phyloP scores from a whole-genome alignment of 23 red algal species.

The Gracilaria caudata region DNA sequence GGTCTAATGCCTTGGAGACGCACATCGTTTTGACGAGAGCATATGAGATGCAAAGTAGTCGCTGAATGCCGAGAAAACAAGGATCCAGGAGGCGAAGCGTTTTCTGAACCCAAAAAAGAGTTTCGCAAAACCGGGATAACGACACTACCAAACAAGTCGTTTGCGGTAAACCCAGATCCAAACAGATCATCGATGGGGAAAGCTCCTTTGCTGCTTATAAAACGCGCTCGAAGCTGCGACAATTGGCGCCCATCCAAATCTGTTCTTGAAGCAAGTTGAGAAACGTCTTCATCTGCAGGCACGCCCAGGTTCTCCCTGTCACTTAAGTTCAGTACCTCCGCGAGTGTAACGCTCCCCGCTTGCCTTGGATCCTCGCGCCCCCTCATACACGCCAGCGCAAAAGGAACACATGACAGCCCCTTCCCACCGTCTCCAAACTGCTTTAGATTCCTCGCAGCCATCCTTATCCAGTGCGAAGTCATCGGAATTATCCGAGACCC shows the following conservation, averaged over 20 bases:
- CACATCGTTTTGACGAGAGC: conserved; percentile 7
- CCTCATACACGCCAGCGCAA: conserved; percentile 49
- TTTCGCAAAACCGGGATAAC: conserved; percentile 41
- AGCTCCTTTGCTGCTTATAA: not conserved
- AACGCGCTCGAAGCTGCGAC: not conserved
- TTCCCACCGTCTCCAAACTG: conserved; percentile 18
- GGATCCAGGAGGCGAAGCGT: not conserved
- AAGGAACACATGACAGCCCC: conserved; percentile 27
- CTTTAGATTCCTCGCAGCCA: conserved; percentile 11
- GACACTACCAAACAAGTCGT: conserved; percentile 46
- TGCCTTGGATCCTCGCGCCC: conserved; percentile 1
- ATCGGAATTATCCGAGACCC: conserved; percentile 8
- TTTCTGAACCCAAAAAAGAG: conserved; percentile 12
- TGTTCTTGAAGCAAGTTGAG: conserved; percentile 4
- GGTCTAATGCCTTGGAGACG: conserved; percentile 44
- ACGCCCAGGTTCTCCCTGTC: conserved; percentile 31
- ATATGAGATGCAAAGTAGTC: conserved; percentile 16
- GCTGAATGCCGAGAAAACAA: conserved; percentile 25
- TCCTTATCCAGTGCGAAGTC: conserved; percentile 35
- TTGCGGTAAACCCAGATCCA: conserved; percentile 36
- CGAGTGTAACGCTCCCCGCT: conserved; percentile 1
- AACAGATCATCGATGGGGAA: conserved; percentile 36
- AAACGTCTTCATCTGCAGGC: conserved; percentile 37
- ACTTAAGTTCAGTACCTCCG: conserved; percentile 22
- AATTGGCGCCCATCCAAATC: conserved; percentile 1